Base-by-base conservation (phyloP, 1,139 yeast genomes). In the Starmera stellimalicola region DNA sequence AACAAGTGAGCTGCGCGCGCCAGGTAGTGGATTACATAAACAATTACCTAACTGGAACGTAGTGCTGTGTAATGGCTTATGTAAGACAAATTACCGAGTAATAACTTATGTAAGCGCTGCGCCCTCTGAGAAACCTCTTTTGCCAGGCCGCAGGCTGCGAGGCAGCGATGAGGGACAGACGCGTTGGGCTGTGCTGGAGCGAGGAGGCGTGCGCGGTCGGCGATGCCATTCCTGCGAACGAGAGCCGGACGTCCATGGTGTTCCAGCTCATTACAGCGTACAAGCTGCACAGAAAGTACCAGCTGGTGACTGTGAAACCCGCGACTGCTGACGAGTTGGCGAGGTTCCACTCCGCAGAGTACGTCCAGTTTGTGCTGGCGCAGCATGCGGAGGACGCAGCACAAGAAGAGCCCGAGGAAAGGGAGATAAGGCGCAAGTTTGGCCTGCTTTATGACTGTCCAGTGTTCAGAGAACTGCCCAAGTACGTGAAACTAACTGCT, bases 391-490 rank as follows among this genome's bases (percentile, higher is more conserved):
- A 35, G 15, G n/a, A 18, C 19, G 36, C 38, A n/a, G 10, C 17
- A 6, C 39, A 33, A 5, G 18, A 18, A 12, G 33, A 33, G 16
- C 36, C 32, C 12, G 40, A 31, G 11, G 31, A 27, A 27, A 32
- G 33, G 15, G 30, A 36, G 3, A 22, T 11, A 1, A 34, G 50
- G 22, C 47, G 29, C 18, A 30, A 36, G 23, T 65, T 39, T 44
- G 77, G 78, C 0, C 57, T 77, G 6, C 51, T 57, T 14, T 70
- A 72, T 43, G 94, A 82, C 50, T 81, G 91, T 50, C 79, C 79
- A 2, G 49, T 70, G 2, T 81, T 82, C 44, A 70, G 75, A 0
- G 62, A 58, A 8, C 51, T 82, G 51, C 58, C 60, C 3, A 60
- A 64, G 39, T 80, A 81, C 42, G 68, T 73, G 7, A 52, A 51